Percentiles rank a stretch among this genome's conserved stretches.
These are phyloP conservation scores for Haberlea rhodopensis DNA, from an alignment of 257 asterid genomes.

Conservation along the genomic window DNA sequence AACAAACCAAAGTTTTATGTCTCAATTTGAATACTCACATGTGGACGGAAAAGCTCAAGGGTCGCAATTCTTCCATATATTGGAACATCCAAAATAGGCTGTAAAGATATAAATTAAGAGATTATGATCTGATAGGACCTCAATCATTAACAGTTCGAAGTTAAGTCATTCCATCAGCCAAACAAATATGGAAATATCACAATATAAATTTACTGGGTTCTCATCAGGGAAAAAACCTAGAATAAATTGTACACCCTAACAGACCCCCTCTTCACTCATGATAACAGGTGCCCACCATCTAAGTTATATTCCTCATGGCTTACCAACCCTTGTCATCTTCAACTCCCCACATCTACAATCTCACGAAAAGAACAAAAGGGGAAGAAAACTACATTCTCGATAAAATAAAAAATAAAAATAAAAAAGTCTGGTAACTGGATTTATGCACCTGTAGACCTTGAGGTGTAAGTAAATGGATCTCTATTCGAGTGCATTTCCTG, in stretches of 20 bases:
- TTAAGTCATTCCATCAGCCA: conserved; percentile 11
- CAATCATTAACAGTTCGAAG: conserved; percentile 6
- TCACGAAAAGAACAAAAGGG: conserved; percentile 1
- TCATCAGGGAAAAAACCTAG: conserved; percentile 3
- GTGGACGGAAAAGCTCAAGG: conserved; percentile 96
- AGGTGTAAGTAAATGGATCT: conserved; percentile 77
- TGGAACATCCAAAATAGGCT: conserved; percentile 98
- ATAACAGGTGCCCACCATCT: too few species aligned
- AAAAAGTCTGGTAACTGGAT: conserved; percentile 18
- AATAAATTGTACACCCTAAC: not conserved
- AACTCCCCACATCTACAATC: too few species aligned
- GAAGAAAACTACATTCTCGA: conserved; percentile 5
- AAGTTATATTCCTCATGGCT: too few species aligned
- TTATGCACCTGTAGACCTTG: conserved; percentile 83
- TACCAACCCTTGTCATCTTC: too few species aligned
- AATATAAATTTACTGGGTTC: conserved; percentile 7
- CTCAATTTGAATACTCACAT: conserved; percentile 51
- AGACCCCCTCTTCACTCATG: conserved; percentile 10
- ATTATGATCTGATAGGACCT: conserved; percentile 1
- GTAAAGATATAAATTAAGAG: conserved; percentile 31
- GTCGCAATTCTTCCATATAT: conserved; percentile 99
- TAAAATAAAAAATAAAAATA: too few species aligned
- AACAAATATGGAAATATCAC: not conserved
- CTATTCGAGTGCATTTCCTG: conserved; percentile 95
- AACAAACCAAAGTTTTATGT: conserved; percentile 19